Base-by-base conservation (phyloP, 1,139 yeast genomes). In the Candida albicans region DNA sequence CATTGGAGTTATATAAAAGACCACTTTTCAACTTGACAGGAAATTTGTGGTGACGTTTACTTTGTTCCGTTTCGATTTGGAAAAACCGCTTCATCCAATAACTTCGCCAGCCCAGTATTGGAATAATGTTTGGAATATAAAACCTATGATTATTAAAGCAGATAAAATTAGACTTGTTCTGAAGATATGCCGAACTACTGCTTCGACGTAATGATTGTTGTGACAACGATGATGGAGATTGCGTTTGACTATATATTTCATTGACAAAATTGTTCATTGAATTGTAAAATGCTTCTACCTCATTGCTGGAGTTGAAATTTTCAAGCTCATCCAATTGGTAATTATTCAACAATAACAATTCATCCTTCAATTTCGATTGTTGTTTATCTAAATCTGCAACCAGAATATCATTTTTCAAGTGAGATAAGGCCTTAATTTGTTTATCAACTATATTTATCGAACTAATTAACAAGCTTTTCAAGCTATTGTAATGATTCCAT, bases 401-500 rank as follows among this genome's bases (percentile, higher is more conserved):
- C 3, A 13, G 32, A 8, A 13, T 26, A 27, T 34, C 37, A 11
- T 45, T 39, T 7, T 45, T 35, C 27, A 36, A 29, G n/a, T 35
- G 37, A 14, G 42, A 35, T 15, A 51, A 33, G 3, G 49, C 41
- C 12, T 40, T 44, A 9, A 56, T 32, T 29, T 58, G 61, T 12
- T 39, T 42, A 24, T 50, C 41, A 2, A 49, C 55, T 11, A 56
- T 51, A 2, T 39, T 39, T 10, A 55, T 38, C 1, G 59, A 55
- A 30, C 47, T 45, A 12, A 35, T 35, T 10, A 57, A 35, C 2
- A 57, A 47, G 4, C 38, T 33, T 24, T 45, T 43, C 13, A 57
- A 48, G 41, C 54, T 55, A 27, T 50, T 22, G 37, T 50, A 55
- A 44, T 60, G 63, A 26, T 49, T 42, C 30, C 46, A 40, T 31